These are phyloP conservation scores for Graphilbum ipis-grandicollis DNA, from an alignment of 2,329 filamentous ascomycete species.

Conservation along the genomic window DNA sequence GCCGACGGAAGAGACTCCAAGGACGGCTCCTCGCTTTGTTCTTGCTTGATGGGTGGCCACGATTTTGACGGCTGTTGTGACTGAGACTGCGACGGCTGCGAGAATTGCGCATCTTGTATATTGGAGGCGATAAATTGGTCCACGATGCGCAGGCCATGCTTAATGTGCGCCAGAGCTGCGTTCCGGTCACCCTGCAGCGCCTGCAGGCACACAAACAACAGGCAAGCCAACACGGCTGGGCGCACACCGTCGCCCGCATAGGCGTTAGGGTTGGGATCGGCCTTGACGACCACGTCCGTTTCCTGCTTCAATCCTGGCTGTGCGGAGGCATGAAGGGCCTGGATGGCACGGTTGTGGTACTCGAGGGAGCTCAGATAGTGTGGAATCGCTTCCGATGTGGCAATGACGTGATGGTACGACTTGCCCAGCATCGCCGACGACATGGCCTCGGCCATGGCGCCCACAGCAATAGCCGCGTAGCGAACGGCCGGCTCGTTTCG, in stretches of 20 bases:
- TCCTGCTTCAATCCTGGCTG: too few relatives aligned
- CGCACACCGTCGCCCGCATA: conserved; percentile 7
- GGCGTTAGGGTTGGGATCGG: background rate
- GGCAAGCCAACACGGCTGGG: conserved; percentile 17
- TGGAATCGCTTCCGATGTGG: background rate
- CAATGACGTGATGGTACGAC: conserved; percentile 2
- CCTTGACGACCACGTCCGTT: too few relatives aligned
- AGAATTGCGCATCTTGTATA: too few relatives aligned
- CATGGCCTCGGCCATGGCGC: conserved; percentile 13
- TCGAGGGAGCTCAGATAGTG: conserved; percentile 18
- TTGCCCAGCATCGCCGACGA: conserved; percentile 4
- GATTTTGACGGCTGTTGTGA: too few relatives aligned
- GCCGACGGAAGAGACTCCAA: too few relatives aligned
- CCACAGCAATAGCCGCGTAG: conserved; percentile 20
- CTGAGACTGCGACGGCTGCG: too few relatives aligned
- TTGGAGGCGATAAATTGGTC: conserved; percentile 14
- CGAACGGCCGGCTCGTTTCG: conserved; percentile 17
- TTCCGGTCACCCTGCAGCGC: conserved; percentile 18
- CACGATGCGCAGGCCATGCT: conserved; percentile 19
- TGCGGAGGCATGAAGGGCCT: conserved; percentile 5
- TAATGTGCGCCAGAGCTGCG: conserved; percentile 18
- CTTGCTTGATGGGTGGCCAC: too few relatives aligned
- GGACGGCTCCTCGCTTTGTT: too few relatives aligned
- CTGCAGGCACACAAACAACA: conserved; percentile 22
- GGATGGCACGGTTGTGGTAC: conserved; percentile 18